Evolutionary conservation across 345 rosid species (phyloP).

Genomic region (Barbarea vulgaris): DNA sequence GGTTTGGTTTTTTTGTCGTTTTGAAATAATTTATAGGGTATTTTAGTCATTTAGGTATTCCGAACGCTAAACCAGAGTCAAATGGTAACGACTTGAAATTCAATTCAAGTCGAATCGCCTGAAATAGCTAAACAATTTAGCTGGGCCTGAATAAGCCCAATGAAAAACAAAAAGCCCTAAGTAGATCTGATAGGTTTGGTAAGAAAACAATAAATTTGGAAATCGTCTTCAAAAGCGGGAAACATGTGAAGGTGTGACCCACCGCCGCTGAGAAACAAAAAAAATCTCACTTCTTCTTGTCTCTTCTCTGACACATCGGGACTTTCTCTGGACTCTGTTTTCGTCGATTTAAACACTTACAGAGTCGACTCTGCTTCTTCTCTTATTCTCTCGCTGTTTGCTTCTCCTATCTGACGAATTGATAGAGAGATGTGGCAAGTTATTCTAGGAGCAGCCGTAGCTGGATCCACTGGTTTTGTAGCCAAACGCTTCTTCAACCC

Average conservation of each 20-base stretch:
- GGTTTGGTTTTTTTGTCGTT: conserved; percentile 18
- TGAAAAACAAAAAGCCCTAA: neutral
- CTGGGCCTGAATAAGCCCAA: neutral
- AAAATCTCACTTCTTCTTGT: conserved; percentile 4
- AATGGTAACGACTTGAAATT: neutral
- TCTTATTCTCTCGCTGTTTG: conserved; percentile 11
- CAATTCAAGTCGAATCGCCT: neutral
- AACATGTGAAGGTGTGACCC: conserved; percentile 49
- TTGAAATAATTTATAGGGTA: neutral
- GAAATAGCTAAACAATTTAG: neutral
- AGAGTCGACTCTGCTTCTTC: conserved; percentile 21
- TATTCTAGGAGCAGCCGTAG: conserved; percentile 70
- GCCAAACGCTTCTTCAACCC: conserved; percentile 58
- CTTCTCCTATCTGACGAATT: conserved; percentile 5
- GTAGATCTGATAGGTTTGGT: conserved; percentile 19
- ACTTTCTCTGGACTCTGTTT: conserved; percentile 31
- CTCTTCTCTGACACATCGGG: conserved; percentile 19
- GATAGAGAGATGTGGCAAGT: conserved; percentile 68
- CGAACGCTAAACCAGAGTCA: neutral
- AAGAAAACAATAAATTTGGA: conserved; percentile 34
- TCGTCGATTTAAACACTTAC: conserved; percentile 22
- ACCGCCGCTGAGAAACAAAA: conserved; percentile 30
- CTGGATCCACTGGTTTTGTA: conserved; percentile 67
- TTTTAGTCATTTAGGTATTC: neutral
- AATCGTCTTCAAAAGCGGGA: conserved; percentile 55